Evolutionary conservation across 176 grass and related monocot species (phyloP), one percentile per base, ranked within the genome.

Genomic region (Typha latifolia): DNA sequence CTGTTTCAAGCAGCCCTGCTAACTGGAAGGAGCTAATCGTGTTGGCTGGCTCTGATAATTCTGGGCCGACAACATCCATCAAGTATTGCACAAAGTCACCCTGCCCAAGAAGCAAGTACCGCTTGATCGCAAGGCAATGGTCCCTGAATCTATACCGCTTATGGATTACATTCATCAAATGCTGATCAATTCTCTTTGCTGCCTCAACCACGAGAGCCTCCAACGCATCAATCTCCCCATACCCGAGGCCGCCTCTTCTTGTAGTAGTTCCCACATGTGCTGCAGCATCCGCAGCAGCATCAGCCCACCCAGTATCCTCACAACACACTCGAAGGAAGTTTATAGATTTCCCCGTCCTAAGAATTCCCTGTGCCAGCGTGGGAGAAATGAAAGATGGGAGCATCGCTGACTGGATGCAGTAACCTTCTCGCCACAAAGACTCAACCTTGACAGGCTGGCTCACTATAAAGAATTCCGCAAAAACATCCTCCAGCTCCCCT

Each of bases 81-180:
- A 96, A 73, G 80, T 91, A 96, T 71, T 96, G 92, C 9, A 96
- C 88, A 80, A 96, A 96, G 62, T 96, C 92, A 75, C 92, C 92
- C 83, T 96, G 92, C 20, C 92, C 92, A 8, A 96, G 85, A 76
- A 96, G 92, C 80, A 96, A 84, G 74, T 96, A 96, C 26, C 85
- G 71, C 78, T 96, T 96, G 67, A 96, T 96, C 12, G 92, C 92
- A 0, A 96, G 80, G 29, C 92, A 96, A 79, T 96, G 92, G 4
- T 96, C 92, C 66, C 86, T 91, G 67, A 96, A 96, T 32, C 82
- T 71, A 51, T 91, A 96, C 32, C 82, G 52, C 32, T 86, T 84
- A 61, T 91, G 82, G 49, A 96, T 96, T 43, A 96, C 92, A 77
- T 96, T 82, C 88, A 96, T 86, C 77, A 96, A 62, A 84, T 91